Conservation (phyloP, 352 stramenopile genomes). For the Phytophthora cactorum region DNA sequence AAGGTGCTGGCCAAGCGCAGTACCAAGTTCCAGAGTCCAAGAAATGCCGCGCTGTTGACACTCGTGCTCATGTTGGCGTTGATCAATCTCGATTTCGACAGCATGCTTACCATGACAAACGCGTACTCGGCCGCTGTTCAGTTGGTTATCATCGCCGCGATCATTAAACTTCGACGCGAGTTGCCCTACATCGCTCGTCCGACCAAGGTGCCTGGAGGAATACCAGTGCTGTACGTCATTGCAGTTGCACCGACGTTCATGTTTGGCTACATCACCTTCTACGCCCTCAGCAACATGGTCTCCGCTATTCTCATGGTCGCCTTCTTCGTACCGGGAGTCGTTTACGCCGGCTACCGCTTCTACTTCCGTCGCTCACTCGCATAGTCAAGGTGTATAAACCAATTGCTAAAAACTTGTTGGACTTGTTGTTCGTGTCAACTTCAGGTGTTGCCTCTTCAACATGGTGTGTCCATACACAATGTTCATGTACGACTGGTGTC, state of each 20-base stretch:
- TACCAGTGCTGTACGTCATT: slow-evolving; percentile 41
- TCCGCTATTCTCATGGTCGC: slow-evolving; percentile 40
- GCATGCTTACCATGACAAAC: slow-evolving; percentile 90
- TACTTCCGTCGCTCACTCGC: slow-evolving; percentile 30
- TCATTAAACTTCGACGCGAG: slow-evolving; percentile 87
- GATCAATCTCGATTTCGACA: slow-evolving; percentile 67
- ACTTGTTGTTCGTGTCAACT: too few species aligned
- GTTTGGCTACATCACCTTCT: slow-evolving; percentile 62
- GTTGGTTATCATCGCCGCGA: slow-evolving; percentile 90
- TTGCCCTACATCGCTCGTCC: slow-evolving; percentile 77
- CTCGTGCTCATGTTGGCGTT: slow-evolving; percentile 53
- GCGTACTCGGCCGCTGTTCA: slow-evolving; percentile 89
- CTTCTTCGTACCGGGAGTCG: slow-evolving; percentile 50
- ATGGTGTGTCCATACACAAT: slow-evolving; percentile 2
- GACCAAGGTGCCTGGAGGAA: slow-evolving; percentile 59
- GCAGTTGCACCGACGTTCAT: slow-evolving; percentile 47
- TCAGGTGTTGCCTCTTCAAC: neutral
- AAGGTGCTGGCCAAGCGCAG: slow-evolving; percentile 72
- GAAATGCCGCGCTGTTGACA: slow-evolving; percentile 44
- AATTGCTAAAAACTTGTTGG: too few species aligned
- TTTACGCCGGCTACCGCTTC: slow-evolving; percentile 36
- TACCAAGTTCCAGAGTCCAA: slow-evolving; percentile 44
- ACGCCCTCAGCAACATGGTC: slow-evolving; percentile 38
- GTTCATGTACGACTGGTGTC: neutral
- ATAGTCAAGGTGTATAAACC: slow-evolving; percentile 1